Conservation (phyloP, 208 protist species). For the Wallacemonas sp. region DNA sequence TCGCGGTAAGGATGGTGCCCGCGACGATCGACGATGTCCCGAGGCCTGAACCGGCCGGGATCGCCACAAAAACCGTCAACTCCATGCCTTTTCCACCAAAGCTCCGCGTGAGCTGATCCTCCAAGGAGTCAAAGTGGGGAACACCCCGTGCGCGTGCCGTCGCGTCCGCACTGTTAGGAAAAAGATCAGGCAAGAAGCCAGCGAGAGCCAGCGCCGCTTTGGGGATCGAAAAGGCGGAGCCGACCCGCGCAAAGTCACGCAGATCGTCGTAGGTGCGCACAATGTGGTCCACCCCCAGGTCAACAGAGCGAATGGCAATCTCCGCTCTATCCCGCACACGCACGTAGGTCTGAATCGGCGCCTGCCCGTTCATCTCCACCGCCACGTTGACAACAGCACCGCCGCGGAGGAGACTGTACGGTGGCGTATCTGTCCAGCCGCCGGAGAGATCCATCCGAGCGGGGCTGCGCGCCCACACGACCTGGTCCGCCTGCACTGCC, state of each 20-base stretch:
- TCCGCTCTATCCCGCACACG: slow-evolving; percentile 20
- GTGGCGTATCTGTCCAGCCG: slow-evolving; percentile 73
- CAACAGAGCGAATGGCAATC: slow-evolving; percentile 44
- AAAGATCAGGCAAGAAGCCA: slow-evolving; percentile 52
- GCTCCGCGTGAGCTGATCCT: slow-evolving; percentile 30
- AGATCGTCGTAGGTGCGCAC: slow-evolving; percentile 43
- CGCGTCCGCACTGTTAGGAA: slow-evolving; percentile 10
- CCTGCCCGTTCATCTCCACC: slow-evolving; percentile 52
- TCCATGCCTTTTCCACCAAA: slow-evolving; percentile 51
- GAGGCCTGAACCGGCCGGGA: slow-evolving; percentile 62
- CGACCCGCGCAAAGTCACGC: slow-evolving; percentile 35
- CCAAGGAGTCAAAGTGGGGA: slow-evolving; percentile 32
- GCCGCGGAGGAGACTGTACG: slow-evolving; percentile 45
- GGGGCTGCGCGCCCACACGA: slow-evolving; percentile 48
- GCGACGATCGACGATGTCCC: slow-evolving; percentile 70
- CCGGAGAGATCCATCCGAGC: slow-evolving; percentile 60
- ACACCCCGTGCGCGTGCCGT: slow-evolving; percentile 4
- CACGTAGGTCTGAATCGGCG: slow-evolving; percentile 53
- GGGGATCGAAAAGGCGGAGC: slow-evolving; percentile 57
- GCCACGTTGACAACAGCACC: slow-evolving; percentile 66
- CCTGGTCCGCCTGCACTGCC: slow-evolving; percentile 37
- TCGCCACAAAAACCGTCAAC: slow-evolving; percentile 46
- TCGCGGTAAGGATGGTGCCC: slow-evolving; percentile 41
- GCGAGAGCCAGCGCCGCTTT: slow-evolving; percentile 59
- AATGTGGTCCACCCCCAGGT: slow-evolving; percentile 26